Percentiles rank a stretch among this genome's conserved stretches.
Conservation (phyloP, 805 yeast genomes). For the Metschnikowia lochheadii region DNA sequence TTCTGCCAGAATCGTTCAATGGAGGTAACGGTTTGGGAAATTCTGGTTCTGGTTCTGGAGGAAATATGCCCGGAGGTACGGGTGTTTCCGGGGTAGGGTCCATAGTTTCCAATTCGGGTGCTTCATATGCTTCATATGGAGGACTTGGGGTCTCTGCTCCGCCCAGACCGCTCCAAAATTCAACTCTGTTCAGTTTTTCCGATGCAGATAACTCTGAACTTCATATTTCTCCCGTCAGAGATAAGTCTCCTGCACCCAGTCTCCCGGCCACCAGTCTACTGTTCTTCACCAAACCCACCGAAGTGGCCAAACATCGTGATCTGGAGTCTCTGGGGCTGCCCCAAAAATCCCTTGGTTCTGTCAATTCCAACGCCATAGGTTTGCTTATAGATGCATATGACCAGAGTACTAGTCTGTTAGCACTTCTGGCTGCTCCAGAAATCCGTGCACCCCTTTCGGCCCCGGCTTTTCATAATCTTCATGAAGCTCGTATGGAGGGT, state of each 20-base stretch:
- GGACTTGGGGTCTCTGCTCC: neutral
- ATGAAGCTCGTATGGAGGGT: neutral
- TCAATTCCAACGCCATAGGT: slow-evolving; percentile 24
- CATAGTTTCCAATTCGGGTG: too few species aligned
- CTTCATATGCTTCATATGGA: too few species aligned
- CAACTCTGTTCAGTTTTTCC: slow-evolving; percentile 21
- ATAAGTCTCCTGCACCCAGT: neutral
- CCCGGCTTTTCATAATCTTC: slow-evolving; percentile 6
- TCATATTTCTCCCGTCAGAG: slow-evolving; percentile 16
- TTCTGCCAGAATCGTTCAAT: too few species aligned
- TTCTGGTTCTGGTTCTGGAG: too few species aligned
- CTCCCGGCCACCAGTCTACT: neutral
- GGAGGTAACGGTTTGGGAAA: too few species aligned
- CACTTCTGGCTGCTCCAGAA: slow-evolving; percentile 5
- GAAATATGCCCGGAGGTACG: too few species aligned
- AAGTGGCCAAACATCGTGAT: neutral
- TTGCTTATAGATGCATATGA: slow-evolving; percentile 30
- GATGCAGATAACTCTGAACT: slow-evolving; percentile 25
- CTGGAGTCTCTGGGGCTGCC: slow-evolving; percentile 15
- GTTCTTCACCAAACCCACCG: neutral
- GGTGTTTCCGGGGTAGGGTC: too few species aligned
- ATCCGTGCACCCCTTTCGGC: neutral
- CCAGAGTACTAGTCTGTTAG: slow-evolving; percentile 23
- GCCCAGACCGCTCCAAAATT: neutral
- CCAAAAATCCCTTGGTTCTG: slow-evolving; percentile 18